A percentile compares a stretch with the other conserved stretches of the same genome.
Evolutionary conservation across 2,329 filamentous ascomycete genomes (phyloP).

Genomic region (Sporothrix curviconia): DNA sequence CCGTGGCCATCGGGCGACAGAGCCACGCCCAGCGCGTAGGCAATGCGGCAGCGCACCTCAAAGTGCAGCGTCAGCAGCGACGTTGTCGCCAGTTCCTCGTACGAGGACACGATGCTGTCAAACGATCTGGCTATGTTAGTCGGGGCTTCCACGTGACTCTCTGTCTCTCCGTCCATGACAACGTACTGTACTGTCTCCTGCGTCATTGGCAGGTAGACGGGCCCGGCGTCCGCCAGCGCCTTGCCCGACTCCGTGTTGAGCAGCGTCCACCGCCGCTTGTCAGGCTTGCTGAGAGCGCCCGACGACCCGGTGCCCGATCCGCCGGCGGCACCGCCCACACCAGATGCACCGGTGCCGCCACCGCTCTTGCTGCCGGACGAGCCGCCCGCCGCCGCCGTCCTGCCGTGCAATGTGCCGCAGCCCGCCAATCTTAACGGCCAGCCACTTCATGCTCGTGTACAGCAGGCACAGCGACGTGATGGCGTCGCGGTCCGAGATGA

Average conservation of each 20-base stretch:
- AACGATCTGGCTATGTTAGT: conserved; percentile 53
- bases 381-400: conserved; percentile 53
- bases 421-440: conserved; percentile 73
- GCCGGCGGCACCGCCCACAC: background rate
- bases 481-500: conserved; percentile 83
- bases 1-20: conserved; percentile 51
- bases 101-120: conserved; percentile 77
- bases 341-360: background rate
- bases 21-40: conserved; percentile 65
- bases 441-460: conserved; percentile 98
- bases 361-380: background rate
- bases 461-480: conserved; percentile 79
- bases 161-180: too few species aligned
- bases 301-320: background rate
- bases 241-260: conserved; percentile 55
- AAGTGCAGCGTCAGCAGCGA: conserved; percentile 81
- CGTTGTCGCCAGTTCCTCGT: conserved; percentile 70
- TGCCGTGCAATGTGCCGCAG: conserved; percentile 75
- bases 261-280: conserved; percentile 74
- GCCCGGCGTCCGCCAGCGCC: conserved; percentile 52
- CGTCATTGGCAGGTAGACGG: conserved; percentile 82
- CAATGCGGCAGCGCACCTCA: conserved; percentile 78
- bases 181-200: conserved; percentile 68
- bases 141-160: too few species aligned
- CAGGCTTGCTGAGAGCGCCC: conserved; percentile 46